A percentile compares a stretch with the other conserved stretches of the same genome.
These are phyloP conservation scores for Kalmusia sp. DNA, from an alignment of 2,329 filamentous ascomycete genomes.

Conservation along the genomic window DNA sequence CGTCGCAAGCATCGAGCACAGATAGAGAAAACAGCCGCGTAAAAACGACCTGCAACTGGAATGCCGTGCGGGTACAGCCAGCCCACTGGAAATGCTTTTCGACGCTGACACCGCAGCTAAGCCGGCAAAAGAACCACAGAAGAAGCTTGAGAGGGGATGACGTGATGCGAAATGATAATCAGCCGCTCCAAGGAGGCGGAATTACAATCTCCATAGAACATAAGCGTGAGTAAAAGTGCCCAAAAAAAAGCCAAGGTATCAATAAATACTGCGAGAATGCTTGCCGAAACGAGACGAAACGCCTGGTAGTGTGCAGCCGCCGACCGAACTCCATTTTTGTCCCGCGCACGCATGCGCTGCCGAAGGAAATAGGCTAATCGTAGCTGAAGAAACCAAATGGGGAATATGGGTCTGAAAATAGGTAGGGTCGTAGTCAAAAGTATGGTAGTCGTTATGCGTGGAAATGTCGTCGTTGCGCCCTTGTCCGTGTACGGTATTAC, in stretches of 20 bases:
- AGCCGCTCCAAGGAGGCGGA: neutral
- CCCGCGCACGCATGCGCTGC: slow-evolving; percentile 19
- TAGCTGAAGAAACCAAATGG: neutral
- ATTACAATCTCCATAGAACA: slow-evolving; percentile 2
- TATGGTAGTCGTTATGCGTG: slow-evolving; percentile 14
- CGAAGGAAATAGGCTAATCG: slow-evolving; percentile 6
- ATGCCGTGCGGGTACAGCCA: neutral
- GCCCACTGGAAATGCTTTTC: slow-evolving; percentile 19
- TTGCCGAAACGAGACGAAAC: slow-evolving; percentile 25
- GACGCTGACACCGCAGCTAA: slow-evolving; percentile 7
- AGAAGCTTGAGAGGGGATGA: slow-evolving; percentile 3
- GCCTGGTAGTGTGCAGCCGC: slow-evolving; percentile 31
- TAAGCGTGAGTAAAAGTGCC: neutral
- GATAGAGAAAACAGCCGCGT: neutral
- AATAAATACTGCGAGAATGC: slow-evolving; percentile 31
- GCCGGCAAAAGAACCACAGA: neutral
- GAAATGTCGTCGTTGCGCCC: slow-evolving; percentile 11
- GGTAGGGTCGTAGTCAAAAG: slow-evolving; percentile 5
- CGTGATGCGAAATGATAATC: slow-evolving; percentile 4
- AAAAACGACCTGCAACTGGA: neutral
- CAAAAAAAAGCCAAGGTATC: slow-evolving; percentile 39
- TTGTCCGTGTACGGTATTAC: slow-evolving; percentile 6
- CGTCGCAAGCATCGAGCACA: slow-evolving; percentile 2
- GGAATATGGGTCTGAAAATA: slow-evolving; percentile 5
- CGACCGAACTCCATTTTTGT: slow-evolving; percentile 35